Percentiles rank a stretch among this genome's conserved stretches.
Evolutionary conservation across 345 rosid genomes (phyloP).

Genomic region (Draba incana): DNA sequence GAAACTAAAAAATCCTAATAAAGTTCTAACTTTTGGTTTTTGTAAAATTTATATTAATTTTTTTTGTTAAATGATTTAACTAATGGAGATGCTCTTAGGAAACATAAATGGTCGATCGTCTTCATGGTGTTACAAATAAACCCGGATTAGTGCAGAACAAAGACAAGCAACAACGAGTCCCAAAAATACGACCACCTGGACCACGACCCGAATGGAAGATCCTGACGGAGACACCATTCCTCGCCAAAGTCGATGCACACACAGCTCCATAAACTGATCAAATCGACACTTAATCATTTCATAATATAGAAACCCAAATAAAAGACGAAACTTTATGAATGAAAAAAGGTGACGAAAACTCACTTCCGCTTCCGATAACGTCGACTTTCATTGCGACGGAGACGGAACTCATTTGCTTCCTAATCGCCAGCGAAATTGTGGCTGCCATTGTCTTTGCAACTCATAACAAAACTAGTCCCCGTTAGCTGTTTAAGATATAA

Average conservation of each 20-base stretch:
- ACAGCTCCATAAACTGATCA: constrained; percentile 78
- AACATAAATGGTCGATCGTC: too few species aligned
- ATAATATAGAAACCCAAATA: not conserved
- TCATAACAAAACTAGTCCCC: not conserved
- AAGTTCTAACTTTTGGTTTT: too few species aligned
- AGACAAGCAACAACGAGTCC: too few species aligned
- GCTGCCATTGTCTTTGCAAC: constrained; percentile 23
- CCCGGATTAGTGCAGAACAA: too few species aligned
- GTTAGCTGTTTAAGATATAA: constrained; percentile 14
- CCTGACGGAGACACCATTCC: constrained; percentile 71
- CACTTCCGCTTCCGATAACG: constrained; percentile 81
- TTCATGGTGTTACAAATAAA: too few species aligned
- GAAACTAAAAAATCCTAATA: too few species aligned
- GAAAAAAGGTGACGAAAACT: constrained; percentile 24
- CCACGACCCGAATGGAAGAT: constrained; percentile 81
- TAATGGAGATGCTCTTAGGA: too few species aligned
- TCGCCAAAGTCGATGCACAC: constrained; percentile 81
- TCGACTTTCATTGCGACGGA: too few species aligned
- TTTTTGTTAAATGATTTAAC: too few species aligned
- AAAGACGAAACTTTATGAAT: not conserved
- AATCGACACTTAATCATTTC: not conserved
- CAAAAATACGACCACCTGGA: constrained; percentile 89
- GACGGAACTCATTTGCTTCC: constrained; percentile 48
- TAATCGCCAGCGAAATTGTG: constrained; percentile 36
- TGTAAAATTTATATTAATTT: too few species aligned